Evolutionary conservation across 1,139 yeast species (phyloP).

Genomic region (Pichia sp.): DNA sequence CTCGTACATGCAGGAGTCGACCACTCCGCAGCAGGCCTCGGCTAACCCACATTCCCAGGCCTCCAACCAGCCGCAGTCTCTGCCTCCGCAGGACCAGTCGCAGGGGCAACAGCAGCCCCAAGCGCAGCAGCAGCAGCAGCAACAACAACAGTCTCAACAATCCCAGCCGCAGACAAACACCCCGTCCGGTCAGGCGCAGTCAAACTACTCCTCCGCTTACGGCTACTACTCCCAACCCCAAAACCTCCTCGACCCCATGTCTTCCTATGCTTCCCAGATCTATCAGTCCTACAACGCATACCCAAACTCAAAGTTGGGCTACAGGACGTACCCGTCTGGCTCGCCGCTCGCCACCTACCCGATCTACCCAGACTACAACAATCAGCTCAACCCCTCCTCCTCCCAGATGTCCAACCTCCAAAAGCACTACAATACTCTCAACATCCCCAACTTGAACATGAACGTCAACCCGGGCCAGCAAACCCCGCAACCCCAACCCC

Average conservation of each 20-base stretch:
- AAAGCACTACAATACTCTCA: constrained; percentile 1
- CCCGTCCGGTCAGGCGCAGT: not conserved
- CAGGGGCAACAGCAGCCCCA: constrained; percentile 7
- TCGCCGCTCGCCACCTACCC: not conserved
- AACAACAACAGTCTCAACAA: constrained; percentile 4
- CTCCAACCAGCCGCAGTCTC: not conserved
- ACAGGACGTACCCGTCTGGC: constrained; percentile 2
- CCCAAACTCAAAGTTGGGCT: not conserved
- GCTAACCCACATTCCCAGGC: constrained; percentile 1
- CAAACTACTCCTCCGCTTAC: not conserved
- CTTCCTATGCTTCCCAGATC: constrained; percentile 1
- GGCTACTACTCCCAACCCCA: constrained; percentile 1
- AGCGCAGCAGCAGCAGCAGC: not conserved
- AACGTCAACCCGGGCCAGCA: constrained; percentile 2
- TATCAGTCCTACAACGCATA: constrained; percentile 3
- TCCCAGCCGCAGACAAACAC: constrained; percentile 20
- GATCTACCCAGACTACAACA: constrained; percentile 4
- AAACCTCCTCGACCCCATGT: not conserved
- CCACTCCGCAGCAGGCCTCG: not conserved
- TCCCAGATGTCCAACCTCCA: not conserved
- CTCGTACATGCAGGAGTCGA: not conserved
- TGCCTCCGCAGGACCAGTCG: not conserved
- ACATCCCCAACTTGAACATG: not conserved
- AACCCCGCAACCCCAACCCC: not conserved
- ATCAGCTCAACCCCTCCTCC: not conserved